Evolutionary conservation across 306 rosid genomes (phyloP).

Genomic region (peach (Prunus persica)): DNA sequence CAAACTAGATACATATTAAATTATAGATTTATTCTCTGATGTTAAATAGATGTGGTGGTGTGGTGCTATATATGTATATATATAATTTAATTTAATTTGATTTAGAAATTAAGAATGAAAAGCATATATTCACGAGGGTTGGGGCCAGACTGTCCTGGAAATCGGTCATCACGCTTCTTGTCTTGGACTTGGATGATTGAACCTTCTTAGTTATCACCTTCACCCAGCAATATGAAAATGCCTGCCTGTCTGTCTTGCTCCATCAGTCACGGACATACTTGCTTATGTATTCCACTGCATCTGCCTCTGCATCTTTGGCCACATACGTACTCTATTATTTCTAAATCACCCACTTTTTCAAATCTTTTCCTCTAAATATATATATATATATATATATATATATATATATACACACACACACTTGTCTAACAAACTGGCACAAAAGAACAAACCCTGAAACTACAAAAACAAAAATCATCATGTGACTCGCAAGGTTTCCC

Average conservation of each 20-base stretch:
- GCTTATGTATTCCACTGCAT: not conserved
- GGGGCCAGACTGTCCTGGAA: constrained; percentile 7
- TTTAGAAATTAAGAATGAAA: not conserved
- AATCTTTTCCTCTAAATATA: too few species aligned
- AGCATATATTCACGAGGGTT: not conserved
- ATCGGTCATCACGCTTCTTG: constrained; percentile 18
- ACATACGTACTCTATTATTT: not conserved
- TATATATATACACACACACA: not conserved
- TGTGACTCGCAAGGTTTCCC: not conserved
- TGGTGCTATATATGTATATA: too few species aligned
- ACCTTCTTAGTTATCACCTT: not conserved
- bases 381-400: too few species aligned
- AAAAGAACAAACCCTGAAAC: not conserved
- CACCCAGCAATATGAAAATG: not conserved
- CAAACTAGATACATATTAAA: too few species aligned
- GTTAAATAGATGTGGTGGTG: too few species aligned
- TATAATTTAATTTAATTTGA: too few species aligned
- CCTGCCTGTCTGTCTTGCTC: not conserved
- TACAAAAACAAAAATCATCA: not conserved
- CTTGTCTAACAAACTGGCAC: not conserved
- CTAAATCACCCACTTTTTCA: not conserved
- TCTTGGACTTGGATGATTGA: not conserved
- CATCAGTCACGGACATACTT: constrained; percentile 15
- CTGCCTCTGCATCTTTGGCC: not conserved
- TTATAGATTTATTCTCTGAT: too few species aligned